Evolutionary conservation across 305 asterid genomes (phyloP).

Genomic region (Ruellia speciosa): DNA sequence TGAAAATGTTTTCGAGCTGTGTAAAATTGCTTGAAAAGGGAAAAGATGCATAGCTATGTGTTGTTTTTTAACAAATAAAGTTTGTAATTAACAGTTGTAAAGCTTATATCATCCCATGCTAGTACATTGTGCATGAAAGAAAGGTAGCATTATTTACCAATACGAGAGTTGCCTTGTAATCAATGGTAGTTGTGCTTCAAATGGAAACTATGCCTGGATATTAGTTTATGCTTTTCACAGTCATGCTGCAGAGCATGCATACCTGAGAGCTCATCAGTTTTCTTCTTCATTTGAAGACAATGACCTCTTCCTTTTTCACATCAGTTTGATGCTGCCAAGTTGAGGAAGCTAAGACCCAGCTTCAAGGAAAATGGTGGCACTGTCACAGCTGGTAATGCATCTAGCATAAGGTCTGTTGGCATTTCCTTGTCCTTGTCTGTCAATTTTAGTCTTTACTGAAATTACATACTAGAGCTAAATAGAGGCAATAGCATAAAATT

Average conservation of each 20-base stretch:
- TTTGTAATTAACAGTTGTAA: background rate
- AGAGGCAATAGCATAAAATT: background rate
- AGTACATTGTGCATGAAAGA: background rate
- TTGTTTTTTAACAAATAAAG: no score
- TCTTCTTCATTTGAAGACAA: slow-evolving; percentile 7
- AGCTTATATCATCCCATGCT: background rate
- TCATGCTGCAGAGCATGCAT: slow-evolving; percentile 11
- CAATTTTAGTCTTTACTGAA: background rate
- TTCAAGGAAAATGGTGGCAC: slow-evolving; percentile 93
- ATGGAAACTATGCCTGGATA: background rate
- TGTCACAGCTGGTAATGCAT: slow-evolving; percentile 96
- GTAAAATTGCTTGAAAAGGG: no score
- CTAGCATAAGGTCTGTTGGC: slow-evolving; percentile 73
- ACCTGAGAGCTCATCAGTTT: background rate
- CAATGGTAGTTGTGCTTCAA: background rate
- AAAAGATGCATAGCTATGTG: no score
- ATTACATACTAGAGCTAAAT: background rate
- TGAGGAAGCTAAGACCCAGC: slow-evolving; percentile 94
- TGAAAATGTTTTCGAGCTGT: no score
- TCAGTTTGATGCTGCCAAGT: slow-evolving; percentile 90
- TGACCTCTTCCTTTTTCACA: slow-evolving; percentile 17
- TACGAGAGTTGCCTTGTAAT: background rate
- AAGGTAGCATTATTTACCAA: slow-evolving; percentile 1
- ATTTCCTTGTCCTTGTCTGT: slow-evolving; percentile 5
- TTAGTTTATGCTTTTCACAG: background rate